Evolutionary conservation across 768 basidiomycete species (phyloP).

Genomic region (Mycena alexandri): DNA sequence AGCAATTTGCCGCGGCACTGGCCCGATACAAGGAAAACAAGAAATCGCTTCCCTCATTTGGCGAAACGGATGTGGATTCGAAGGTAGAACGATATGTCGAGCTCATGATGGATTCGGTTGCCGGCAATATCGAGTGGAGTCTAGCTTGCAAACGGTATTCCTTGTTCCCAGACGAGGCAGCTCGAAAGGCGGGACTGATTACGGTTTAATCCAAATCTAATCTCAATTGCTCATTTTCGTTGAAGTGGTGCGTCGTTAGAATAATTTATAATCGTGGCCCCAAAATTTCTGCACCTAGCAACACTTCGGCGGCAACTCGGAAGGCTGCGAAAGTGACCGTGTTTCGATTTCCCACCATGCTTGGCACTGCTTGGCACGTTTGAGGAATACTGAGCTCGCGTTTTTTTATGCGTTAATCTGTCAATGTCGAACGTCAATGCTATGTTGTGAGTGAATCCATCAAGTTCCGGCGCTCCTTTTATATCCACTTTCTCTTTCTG

Average conservation of each 20-base stretch:
- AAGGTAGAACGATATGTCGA: conserved; percentile 34
- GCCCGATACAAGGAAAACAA: conserved; percentile 34
- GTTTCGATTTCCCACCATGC: no score
- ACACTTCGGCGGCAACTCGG: no score
- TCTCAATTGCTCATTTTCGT: neutral
- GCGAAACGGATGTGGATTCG: conserved; percentile 14
- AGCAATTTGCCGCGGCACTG: conserved; percentile 25
- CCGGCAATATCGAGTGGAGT: conserved; percentile 42
- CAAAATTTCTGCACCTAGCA: neutral
- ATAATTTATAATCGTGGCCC: neutral
- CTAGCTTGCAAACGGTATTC: conserved; percentile 37
- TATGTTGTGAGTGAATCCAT: no score
- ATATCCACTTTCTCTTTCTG: no score
- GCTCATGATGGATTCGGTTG: conserved; percentile 39
- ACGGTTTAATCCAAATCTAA: conserved; percentile 12
- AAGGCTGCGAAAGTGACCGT: no score
- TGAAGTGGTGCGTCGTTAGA: conserved; percentile 4
- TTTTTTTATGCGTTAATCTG: no score
- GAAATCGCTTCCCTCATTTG: conserved; percentile 22
- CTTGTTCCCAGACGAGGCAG: conserved; percentile 30
- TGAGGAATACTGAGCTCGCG: no score
- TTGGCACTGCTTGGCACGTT: no score
- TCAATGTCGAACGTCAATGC: no score
- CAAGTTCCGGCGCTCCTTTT: no score
- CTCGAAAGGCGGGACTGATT: conserved; percentile 28